These are phyloP conservation scores for Sporisorium scitamineum DNA, from an alignment of 1,284 basidiomycete genomes.

Conservation along the genomic window DNA sequence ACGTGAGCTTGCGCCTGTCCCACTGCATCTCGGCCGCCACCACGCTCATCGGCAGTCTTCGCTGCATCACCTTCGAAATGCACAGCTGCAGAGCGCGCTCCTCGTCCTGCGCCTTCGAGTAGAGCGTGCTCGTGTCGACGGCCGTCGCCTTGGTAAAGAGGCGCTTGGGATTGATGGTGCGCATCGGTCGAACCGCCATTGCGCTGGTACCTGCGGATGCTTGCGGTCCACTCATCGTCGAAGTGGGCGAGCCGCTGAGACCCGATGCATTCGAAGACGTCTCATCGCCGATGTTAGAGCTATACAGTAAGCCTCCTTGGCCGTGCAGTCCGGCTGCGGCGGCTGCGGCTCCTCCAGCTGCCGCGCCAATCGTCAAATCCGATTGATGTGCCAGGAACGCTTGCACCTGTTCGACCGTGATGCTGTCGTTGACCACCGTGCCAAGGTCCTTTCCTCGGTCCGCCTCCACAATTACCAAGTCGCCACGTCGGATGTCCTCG, in stretches of 20 bases:
- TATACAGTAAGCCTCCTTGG: background rate
- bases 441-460: slow-evolving; percentile 94
- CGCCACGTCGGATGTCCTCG: slow-evolving; percentile 77
- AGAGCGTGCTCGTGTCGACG: slow-evolving; percentile 75
- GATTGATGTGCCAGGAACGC: slow-evolving; percentile 60
- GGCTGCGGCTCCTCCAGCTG: slow-evolving; percentile 13
- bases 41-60: slow-evolving; percentile 92
- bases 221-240: slow-evolving; percentile 11
- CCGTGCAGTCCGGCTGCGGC: slow-evolving; percentile 11
- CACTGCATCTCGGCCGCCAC: slow-evolving; percentile 97
- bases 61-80: slow-evolving; percentile 81
- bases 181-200: slow-evolving; percentile 39
- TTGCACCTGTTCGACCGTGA: slow-evolving; percentile 88
- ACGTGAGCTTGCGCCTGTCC: slow-evolving; percentile 89
- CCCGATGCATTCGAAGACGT: slow-evolving; percentile 25
- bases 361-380: slow-evolving; percentile 45
- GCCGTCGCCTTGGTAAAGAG: slow-evolving; percentile 91
- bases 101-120: slow-evolving; percentile 80
- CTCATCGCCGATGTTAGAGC: slow-evolving; percentile 19
- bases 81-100: slow-evolving; percentile 90
- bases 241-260: slow-evolving; percentile 23
- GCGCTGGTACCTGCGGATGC: background rate
- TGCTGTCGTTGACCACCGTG: slow-evolving; percentile 74
- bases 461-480: slow-evolving; percentile 95
- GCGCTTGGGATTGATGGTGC: slow-evolving; percentile 81